Evolutionary conservation across 2,329 filamentous ascomycete species (phyloP), one percentile per base, ranked within the genome.

Genomic region (Pseudogymnoascus sp.): DNA sequence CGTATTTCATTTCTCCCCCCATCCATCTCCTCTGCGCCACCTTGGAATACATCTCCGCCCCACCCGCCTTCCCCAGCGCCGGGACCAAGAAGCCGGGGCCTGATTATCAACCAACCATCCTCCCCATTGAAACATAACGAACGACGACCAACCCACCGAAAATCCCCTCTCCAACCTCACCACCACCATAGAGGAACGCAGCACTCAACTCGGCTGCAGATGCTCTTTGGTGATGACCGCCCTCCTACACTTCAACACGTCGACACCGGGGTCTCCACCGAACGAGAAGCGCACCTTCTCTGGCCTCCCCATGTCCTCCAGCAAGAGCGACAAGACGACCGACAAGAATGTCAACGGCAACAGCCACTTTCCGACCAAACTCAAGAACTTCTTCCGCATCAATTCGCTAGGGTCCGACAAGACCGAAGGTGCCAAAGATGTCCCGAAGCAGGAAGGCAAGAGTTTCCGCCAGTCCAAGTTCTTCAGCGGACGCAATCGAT

Each of bases 401-500:
- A 88, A 82, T 73, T 82, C 76, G 70, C 74, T 76, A 64, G 74
- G 74, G 54, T 77, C 69, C 62, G 73, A 77, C 60, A 77, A 77
- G 67, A n/a, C 45, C 23, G 45, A 51, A 26, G 45, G 45, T 2
- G 23, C 21, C 12, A 68, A 73, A 66, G 74, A 78, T 67, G 71
- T 69, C 4, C 57, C 70, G 31, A 74, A 73, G 47, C 68, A 71
- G 2, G 72, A 74, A 62, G 70, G 68, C 67, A 74, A 73, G 67
- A 82, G 85, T 63, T 89, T 92, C 74, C 86, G 91, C 71, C 91
- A 96, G 75, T 95, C 90, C 68, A 86, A 91, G 72, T 96, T 96
- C 79, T 90, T 96, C 71, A 91, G 88, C 66, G 89, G 89, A 73
- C 89, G 93, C 70, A 91, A 93, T 74, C 87, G 93, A 71, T 96